Evolutionary conservation across 441 rosid species (phyloP), one percentile per base, ranked within the genome.

Genomic region (Isatis lusitanica): DNA sequence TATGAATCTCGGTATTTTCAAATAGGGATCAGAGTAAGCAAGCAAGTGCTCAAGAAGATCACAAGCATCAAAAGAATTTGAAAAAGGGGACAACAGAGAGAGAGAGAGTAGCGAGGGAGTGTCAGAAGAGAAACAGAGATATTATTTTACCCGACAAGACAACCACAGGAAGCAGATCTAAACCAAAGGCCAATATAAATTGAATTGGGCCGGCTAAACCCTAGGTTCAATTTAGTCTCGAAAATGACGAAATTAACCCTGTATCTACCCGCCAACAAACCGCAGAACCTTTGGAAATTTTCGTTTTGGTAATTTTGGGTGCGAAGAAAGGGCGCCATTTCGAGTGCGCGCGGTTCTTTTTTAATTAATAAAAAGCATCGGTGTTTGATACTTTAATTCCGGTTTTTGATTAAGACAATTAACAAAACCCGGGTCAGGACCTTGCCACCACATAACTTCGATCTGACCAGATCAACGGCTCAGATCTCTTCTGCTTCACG

Each of bases 251-350:
- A 2, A 6, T 0, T 74, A 43, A 68, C 78, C 78, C n/a, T 40
- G 10, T 8, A 0, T 16, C 59, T 16, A 16, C 71, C 71, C 71
- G 71, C 47, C 47, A 74, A 66, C 17, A 26, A 43, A 6, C 46
- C 36, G 57, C 47, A 11, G 1, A 44, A 26, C 4, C 57, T 46
- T 9, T 0, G 10, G 6, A 4, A 35, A n/a, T 50, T 63, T 18
- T 17, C 0, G 17, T 17, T 66, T 51, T 36, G 5, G 6, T 66
- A 12, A 66, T n/a, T 53, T 66, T 51, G 51, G 71, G 38, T n/a
- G 15, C 9, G 16, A 51, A 9, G 21, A 65, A 66, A 66, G 12
- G 61, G 78, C 78, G 78, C 78, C 72, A 66, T 57, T 74, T 66
- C 18, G 7, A 18, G 0, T 59, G 52, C 7, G 55, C 78, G 35